phyloP scores from a whole-genome alignment of 2,329 filamentous ascomycete species.

The Fusarium succisae region DNA sequence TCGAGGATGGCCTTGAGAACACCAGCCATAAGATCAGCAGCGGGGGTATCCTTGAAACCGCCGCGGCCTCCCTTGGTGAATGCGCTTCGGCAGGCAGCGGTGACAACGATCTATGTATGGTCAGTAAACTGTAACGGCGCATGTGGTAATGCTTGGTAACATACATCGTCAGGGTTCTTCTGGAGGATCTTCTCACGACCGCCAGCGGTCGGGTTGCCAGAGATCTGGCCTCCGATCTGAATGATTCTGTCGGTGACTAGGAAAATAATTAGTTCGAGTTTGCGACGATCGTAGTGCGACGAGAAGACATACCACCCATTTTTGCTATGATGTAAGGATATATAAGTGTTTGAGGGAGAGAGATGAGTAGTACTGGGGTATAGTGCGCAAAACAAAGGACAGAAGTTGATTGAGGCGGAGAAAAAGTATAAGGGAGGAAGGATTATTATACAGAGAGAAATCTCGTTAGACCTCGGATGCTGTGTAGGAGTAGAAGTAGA shows the following conservation, averaged over 20 bases:
- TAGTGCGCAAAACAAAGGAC: constrained; percentile 15
- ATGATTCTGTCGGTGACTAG: constrained; percentile 67
- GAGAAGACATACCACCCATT: constrained; percentile 50
- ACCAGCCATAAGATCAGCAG: constrained; percentile 85
- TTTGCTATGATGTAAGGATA: constrained; percentile 30
- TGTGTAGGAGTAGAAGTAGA: constrained; percentile 33
- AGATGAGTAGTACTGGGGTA: constrained; percentile 12
- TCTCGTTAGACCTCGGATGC: constrained; percentile 43
- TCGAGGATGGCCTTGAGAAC: constrained; percentile 83
- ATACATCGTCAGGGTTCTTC: constrained; percentile 74
- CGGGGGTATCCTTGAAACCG: constrained; percentile 92
- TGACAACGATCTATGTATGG: constrained; percentile 79
- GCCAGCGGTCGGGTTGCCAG: constrained; percentile 64
- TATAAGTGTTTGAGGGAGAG: neutral
- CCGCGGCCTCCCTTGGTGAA: constrained; percentile 95
- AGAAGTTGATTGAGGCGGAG: constrained; percentile 2
- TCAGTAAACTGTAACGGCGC: neutral
- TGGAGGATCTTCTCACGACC: constrained; percentile 67
- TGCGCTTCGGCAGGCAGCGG: constrained; percentile 88
- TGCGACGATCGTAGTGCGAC: neutral
- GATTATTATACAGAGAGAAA: constrained; percentile 32
- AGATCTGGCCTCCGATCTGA: constrained; percentile 71
- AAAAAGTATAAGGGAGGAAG: neutral
- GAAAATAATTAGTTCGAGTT: constrained; percentile 13
- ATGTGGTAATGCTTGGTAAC: constrained; percentile 22